Evolutionary conservation across 2,329 filamentous ascomycete species (phyloP).

Genomic region (Fusarium luffae): DNA sequence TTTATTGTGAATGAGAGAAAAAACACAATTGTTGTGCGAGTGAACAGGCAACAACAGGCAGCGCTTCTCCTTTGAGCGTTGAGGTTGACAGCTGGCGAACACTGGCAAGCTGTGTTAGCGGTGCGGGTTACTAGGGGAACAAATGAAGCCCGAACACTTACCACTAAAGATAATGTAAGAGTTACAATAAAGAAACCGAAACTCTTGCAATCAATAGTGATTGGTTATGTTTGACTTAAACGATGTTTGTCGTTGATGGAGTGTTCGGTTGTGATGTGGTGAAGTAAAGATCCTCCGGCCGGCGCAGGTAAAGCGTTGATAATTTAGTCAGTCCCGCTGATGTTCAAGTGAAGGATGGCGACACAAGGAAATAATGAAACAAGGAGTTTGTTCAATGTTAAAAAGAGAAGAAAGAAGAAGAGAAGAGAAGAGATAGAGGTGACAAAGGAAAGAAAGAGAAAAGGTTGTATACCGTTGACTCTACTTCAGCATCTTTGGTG

Average conservation of each 20-base stretch:
- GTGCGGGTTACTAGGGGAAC: not conserved
- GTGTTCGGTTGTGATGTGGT: conserved; percentile 17
- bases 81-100: conserved; percentile 39
- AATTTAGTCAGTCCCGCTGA: conserved; percentile 45
- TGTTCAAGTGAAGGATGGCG: conserved; percentile 29
- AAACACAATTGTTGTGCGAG: conserved; percentile 20
- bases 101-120: conserved; percentile 27
- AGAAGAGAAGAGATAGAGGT: conserved; percentile 3
- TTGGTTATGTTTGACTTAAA: conserved; percentile 10
- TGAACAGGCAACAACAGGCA: conserved; percentile 32
- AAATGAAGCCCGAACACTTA: conserved; percentile 24
- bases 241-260: conserved; percentile 15
- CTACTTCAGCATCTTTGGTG: conserved; percentile 41
- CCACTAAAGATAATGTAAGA: conserved; percentile 8
- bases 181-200: not conserved
- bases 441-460: conserved; percentile 34
- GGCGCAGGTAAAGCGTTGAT: conserved; percentile 30
- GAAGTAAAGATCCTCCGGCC: conserved; percentile 29
- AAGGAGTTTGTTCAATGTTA: conserved; percentile 20
- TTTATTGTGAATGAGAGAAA: conserved; percentile 20
- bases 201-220: conserved; percentile 8
- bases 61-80: conserved; percentile 8
- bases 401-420: conserved; percentile 22
- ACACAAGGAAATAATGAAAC: conserved; percentile 35
- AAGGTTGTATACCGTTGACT: conserved; percentile 33